Evolutionary conservation across 768 basidiomycete genomes (phyloP), one percentile per base, ranked within the genome.

Genomic region (Dacryopinax spathularia): DNA sequence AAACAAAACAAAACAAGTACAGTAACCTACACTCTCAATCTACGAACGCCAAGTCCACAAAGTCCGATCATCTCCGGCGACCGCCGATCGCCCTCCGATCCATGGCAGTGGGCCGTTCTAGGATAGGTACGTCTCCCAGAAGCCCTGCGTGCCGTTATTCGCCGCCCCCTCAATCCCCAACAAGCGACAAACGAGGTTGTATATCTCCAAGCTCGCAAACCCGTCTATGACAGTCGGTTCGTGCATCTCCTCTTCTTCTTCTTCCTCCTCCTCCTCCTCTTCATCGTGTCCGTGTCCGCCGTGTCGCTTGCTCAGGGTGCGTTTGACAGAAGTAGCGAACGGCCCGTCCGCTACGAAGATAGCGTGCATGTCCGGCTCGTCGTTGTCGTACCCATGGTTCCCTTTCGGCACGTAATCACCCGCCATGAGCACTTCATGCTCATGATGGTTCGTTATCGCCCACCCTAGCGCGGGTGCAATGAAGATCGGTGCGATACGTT

Each of bases 291-390:
- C 20, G 60, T 39, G n/a, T 6, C 44, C 36, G 4, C 27, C 35
- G 36, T 43, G 56, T 5, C 34, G 27, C 80, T 66, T 81, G 59
- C 2, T 39, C 60, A 22, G 76, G 68, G 72, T 74, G 18, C 70
- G 68, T 43, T 72, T 72, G 35, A 66, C 72, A 18, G 73, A 80
- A 12, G 82, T 74, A 15, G 87, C 84, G 73, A 92, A 93, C 0
- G 93, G 93, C 1, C 93, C 93, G 70, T 92, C 90, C 10, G 90
- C 91, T 64, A 95, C 85, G 73, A 95, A 94, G 71, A 91, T 86
- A 1, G 91, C 91, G 60, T 84, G 83, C 93, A 95, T 95, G 5
- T 86, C 77, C 13, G 77, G 69, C 39, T 85, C 83, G 18, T 80
- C 72, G 67, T 92, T 93, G 72, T 94, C 91, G 70, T 93, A 96